Conservation (phyloP, 2,329 filamentous ascomycete genomes). For the Nemania serpens region DNA sequence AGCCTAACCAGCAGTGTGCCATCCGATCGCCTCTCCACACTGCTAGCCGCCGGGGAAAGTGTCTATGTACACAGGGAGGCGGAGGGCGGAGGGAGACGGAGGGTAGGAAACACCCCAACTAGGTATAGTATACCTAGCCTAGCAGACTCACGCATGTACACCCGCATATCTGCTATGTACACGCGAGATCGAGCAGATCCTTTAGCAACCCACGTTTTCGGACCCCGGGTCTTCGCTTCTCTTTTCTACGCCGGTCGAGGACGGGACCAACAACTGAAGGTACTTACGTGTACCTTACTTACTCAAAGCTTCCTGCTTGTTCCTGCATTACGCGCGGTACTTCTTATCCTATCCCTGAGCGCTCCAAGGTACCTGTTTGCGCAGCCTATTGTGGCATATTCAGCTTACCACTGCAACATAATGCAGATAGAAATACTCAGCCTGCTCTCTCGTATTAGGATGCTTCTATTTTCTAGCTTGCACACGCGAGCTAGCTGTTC, state of each 20-base stretch:
- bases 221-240: slow-evolving; percentile 18
- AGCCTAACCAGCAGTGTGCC: not conserved
- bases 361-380: no score
- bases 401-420: slow-evolving; percentile 12
- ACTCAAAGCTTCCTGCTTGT: slow-evolving; percentile 3
- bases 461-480: no score
- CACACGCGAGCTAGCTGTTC: no score
- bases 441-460: slow-evolving; percentile 5
- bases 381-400: no score
- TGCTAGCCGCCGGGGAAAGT: no score
- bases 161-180: not conserved
- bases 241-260: not conserved
- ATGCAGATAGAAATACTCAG: slow-evolving; percentile 1
- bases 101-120: no score
- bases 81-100: no score
- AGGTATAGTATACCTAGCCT: no score
- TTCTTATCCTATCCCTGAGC: not conserved
- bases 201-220: slow-evolving; percentile 16
- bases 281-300: not conserved
- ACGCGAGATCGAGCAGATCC: not conserved
- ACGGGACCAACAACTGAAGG: no score
- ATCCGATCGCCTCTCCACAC: no score
- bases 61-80: no score
- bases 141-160: no score
- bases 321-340: slow-evolving; percentile 16